Evolutionary conservation across 441 rosid species (phyloP), one percentile per base, ranked within the genome.

Genomic region (Erodium trifolium): DNA sequence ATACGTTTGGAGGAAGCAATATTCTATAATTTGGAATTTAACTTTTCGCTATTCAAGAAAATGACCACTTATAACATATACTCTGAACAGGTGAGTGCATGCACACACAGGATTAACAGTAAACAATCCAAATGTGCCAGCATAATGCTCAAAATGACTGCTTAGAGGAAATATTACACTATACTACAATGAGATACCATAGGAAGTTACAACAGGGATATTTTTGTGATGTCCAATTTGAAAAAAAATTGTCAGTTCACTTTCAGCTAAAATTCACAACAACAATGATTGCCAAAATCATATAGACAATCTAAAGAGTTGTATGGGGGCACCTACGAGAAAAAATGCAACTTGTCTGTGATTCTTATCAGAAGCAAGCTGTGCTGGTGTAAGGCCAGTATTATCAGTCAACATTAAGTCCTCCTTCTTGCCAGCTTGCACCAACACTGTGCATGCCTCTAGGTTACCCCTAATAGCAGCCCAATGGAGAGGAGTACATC

Each of bases 401-500:
- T 90, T 85, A 80, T 94, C 97, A 41, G 94, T 85, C 75, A 92
- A 84, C 75, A 86, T 78, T 76, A 94, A 80, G 82, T 92, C 97
- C 73, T 92, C 99, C 81, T 84, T 86, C 83, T 90, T 94, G 69
- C 99, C 96, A 77, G 96, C 98, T 82, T 89, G 98, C 62, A 92
- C 93, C 75, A 92, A 76, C 43, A 92, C 94, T n/a, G 96, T 92
- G 87, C 98, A 92, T 64, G 98, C 98, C 84, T 92, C 97, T 81
- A 92, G 75, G 82, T 94, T 92, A 81, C 98, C 98, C 82, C 86
- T 84, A 70, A 94, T 89, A 76, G 99, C 99, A 64, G 93, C 97
- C 99, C 98, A 94, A 73, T 94, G 98, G 73, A 94, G 85, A 78
- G 94, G 94, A 70, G 99, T 94, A 75, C 96, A 92, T 41, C 99